Evolutionary conservation across 2,329 filamentous ascomycete species (phyloP).

Genomic region (Sclerotinia glacialis): DNA sequence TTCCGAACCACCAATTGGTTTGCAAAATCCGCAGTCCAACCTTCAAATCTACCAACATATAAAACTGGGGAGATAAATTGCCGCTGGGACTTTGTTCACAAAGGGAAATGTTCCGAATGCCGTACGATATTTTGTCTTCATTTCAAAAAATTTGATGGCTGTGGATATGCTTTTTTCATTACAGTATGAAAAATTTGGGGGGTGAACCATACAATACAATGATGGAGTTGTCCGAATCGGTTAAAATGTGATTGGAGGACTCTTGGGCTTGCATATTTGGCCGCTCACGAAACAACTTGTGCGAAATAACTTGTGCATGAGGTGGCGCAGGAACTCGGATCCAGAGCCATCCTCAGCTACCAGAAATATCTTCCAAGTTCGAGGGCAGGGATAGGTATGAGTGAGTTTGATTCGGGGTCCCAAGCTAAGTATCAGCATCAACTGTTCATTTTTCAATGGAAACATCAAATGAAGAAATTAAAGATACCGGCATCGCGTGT

Average conservation of each 20-base stretch:
- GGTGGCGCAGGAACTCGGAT: too few species aligned
- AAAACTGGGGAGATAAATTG: neutral
- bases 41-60: neutral
- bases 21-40: neutral
- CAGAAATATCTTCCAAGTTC: neutral
- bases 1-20: too few species aligned
- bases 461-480: neutral
- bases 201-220: too few species aligned
- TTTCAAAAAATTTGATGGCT: neutral
- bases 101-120: neutral
- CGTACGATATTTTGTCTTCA: neutral
- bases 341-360: neutral
- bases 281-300: too few species aligned
- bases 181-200: neutral
- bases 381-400: neutral
- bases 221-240: neutral
- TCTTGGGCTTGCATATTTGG: too few species aligned
- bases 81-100: neutral
- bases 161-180: neutral
- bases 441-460: neutral
- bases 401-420: neutral
- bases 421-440: neutral
- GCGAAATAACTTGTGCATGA: too few species aligned
- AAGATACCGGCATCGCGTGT: too few species aligned
- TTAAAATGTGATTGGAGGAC: too few species aligned